Percentiles rank a stretch among this genome's conserved stretches.
Evolutionary conservation across 2,329 filamentous ascomycete species (phyloP).

Genomic region (Talaromyces sp.): DNA sequence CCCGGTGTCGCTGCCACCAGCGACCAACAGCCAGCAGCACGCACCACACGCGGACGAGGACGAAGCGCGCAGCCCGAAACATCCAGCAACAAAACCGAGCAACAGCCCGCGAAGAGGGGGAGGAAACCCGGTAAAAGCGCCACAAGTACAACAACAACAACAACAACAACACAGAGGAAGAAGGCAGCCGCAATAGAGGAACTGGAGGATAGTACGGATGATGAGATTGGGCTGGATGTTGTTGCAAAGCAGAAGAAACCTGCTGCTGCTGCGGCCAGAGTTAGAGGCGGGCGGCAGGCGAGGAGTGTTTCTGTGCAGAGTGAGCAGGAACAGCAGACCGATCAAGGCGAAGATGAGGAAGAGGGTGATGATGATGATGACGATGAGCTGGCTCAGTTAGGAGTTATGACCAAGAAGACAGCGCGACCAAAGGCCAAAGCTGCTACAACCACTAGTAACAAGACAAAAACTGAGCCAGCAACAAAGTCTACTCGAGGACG

Average conservation of each 20-base stretch:
- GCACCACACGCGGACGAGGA: slow-evolving; percentile 8
- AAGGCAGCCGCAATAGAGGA: background rate
- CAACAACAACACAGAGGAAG: slow-evolving; percentile 7
- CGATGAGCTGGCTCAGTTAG: slow-evolving; percentile 19
- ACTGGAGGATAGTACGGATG: background rate
- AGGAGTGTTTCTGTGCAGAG: background rate
- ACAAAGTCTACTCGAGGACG: slow-evolving; percentile 12
- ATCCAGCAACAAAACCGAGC: background rate
- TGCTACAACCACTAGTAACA: slow-evolving; percentile 9
- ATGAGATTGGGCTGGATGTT: slow-evolving; percentile 5
- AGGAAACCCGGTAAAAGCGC: slow-evolving; percentile 6
- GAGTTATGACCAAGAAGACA: slow-evolving; percentile 18
- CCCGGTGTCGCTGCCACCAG: background rate
- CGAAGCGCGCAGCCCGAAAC: background rate
- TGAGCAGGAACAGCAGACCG: background rate
- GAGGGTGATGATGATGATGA: slow-evolving; percentile 16
- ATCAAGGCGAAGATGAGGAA: slow-evolving; percentile 4
- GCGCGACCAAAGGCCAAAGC: slow-evolving; percentile 16
- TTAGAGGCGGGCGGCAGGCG: slow-evolving; percentile 8
- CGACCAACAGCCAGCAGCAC: background rate
- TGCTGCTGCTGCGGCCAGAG: background rate
- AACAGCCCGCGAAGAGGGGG: slow-evolving; percentile 5
- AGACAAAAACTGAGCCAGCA: background rate
- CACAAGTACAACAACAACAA: slow-evolving; percentile 5
- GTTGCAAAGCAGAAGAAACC: background rate